Percentiles rank a stretch among this genome's conserved stretches.
phyloP scores from a whole-genome alignment of 2,329 filamentous ascomycete species.

The Cladosporium phlei region DNA sequence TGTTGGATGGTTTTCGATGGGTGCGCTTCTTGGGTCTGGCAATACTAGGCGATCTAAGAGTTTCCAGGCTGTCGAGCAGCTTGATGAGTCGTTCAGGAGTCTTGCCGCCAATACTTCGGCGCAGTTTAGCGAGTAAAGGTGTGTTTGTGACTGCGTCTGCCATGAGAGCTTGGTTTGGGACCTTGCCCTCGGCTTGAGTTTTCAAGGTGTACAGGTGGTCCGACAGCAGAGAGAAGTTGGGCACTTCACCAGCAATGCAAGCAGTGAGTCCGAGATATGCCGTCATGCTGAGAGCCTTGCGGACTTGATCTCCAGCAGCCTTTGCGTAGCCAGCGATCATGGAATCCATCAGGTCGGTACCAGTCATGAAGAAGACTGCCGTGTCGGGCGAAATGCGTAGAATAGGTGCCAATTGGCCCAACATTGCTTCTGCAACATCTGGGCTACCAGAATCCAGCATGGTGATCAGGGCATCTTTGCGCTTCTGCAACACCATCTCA shows the following conservation, averaged over 20 bases:
- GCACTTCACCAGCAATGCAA: conserved; percentile 60
- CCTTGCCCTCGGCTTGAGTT: conserved; percentile 60
- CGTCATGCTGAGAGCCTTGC: conserved; percentile 65
- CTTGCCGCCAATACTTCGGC: conserved; percentile 48
- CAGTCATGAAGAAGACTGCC: conserved; percentile 66
- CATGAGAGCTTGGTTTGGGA: conserved; percentile 58
- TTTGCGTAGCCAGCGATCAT: conserved; percentile 62
- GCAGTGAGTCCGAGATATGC: conserved; percentile 71
- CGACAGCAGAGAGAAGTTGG: conserved; percentile 68
- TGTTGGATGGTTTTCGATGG: conserved; percentile 54
- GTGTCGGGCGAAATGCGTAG: conserved; percentile 56
- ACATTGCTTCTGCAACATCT: conserved; percentile 49
- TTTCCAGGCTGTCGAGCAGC: conserved; percentile 56
- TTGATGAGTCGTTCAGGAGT: conserved; percentile 55
- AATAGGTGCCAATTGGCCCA: conserved; percentile 60
- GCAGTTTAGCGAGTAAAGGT: conserved; percentile 63
- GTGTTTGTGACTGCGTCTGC: conserved; percentile 77
- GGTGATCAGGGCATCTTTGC: conserved; percentile 60
- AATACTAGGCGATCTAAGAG: conserved; percentile 52
- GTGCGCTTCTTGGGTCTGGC: conserved; percentile 51
- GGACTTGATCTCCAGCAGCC: conserved; percentile 55
- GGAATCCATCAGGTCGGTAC: conserved; percentile 81
- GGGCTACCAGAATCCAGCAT: conserved; percentile 61
- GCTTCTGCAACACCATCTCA: conserved; percentile 52
- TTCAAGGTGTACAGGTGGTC: conserved; percentile 83